Base-by-base conservation (phyloP, 176 grass and related monocot species). In the Saccharum spontaneum region DNA sequence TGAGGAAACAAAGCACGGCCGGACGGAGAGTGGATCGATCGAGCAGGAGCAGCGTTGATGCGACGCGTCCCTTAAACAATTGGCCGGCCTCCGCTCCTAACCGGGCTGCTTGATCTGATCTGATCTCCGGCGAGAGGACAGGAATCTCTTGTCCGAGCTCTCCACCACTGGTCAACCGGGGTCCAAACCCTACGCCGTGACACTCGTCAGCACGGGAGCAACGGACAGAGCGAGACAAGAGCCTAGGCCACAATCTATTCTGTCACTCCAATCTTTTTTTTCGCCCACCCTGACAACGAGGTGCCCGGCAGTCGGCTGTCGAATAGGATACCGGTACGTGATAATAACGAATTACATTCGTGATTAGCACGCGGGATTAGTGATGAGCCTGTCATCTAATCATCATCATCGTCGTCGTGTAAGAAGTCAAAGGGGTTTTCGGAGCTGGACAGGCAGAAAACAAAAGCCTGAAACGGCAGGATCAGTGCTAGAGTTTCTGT, bases 51-150 rank as follows among this genome's bases (percentile, higher is more conserved):
- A 38, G 74, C 37, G 28, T 57, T 33, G 62, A 69, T 36, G 46
- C 57, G 79, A 86, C 6, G 67, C 40, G 78, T 36, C 63, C 10
- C 15, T 79, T 87, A 86, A 90, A 80, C 80, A 84, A 87, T 17
- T 24, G 80, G 81, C 85, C 84, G 89, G 69, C 85, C 55, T 8
- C 13, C 13, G 13, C 13, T 49, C 57, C n/a, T 23, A 23, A 60
- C 55, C 16, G 17, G 30, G 5, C n/a, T 17, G 34, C 66, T 50
- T 52, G 40, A 49, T 69, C 78, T 50, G 10, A 16, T 43, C 67
- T 63, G 22, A 72, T 74, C 24, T 65, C 26, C 24, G 26, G 10
- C 26, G 10, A 66, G 63, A 66, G 63, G 63, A 66, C 63, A 33
- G 28, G 28, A 62, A 60, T 60, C 57, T 62, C 10, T 62, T 61